Evolutionary conservation across 768 basidiomycete species (phyloP), one percentile per base, ranked within the genome.

Genomic region (Scleroderma citrinum): DNA sequence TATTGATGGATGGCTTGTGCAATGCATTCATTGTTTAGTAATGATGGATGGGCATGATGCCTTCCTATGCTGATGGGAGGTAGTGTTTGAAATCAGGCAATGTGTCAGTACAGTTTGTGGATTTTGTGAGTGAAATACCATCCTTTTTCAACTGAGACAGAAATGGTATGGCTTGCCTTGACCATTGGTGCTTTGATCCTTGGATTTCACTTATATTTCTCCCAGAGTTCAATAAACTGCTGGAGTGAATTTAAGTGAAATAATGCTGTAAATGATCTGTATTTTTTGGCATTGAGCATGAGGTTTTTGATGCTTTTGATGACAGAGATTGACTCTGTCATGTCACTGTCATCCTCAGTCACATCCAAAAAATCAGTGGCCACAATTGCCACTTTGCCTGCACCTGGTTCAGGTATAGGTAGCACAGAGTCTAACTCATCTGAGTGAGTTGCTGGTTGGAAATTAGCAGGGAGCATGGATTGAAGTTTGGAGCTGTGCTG

Each of bases 1-100:
- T 51, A 51, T 6, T n/a, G 7, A 19, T 26, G 13, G 11, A 51
- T 39, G n/a, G 44, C 44, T 4, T 36, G 23, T 36, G 32, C 44
- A 35, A 51, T 35, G 5, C 20, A 5, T 39, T 51, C 45, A 23
- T 51, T 36, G 24, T 51, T 46, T 17, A 51, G 30, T 11, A 51
- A 24, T n/a, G 45, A 40, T 17, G 37, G 37, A 21, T 47, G 45
- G 24, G 44, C 45, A 23, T 51, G 50, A 32, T 51, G 45, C 24
- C 21, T 44, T 3, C 48, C 41, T 8, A 12, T 43, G 7, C 12
- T 49, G 14, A 24, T 24, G 13, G 48, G 40, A 24, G 48, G 48
- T n/a, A 44, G 17, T 11, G 48, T 44, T 7, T 30, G 42, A 26
- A 44, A 49, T 3, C 32, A 20, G 2, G 31, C 30, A 44, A 49